These are phyloP conservation scores for Trichoderma asperelloides DNA, from an alignment of 495 filamentous ascomycete genomes.

Conservation along the genomic window DNA sequence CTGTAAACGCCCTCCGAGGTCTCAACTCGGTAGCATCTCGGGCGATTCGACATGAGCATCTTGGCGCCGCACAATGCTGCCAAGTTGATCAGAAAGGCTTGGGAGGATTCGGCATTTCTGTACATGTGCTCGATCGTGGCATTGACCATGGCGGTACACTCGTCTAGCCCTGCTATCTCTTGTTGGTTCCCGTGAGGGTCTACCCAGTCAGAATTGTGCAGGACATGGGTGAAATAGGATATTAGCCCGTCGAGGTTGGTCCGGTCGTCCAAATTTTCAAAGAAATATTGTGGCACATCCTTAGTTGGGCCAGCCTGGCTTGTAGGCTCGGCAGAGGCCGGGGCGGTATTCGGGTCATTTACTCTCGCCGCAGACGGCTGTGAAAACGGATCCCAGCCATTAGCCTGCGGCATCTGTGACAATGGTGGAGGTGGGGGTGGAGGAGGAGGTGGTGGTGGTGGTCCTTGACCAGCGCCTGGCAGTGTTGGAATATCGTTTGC, in stretches of 20 bases:
- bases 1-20: slow-evolving; percentile 25
- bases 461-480: slow-evolving; percentile 20
- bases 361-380: not conserved
- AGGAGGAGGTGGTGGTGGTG: not conserved
- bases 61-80: slow-evolving; percentile 40
- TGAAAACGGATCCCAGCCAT: slow-evolving; percentile 10
- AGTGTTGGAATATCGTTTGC: not conserved
- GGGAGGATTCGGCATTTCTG: slow-evolving; percentile 29
- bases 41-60: slow-evolving; percentile 28
- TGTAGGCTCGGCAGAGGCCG: not conserved
- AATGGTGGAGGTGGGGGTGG: no score
- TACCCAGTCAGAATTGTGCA: slow-evolving; percentile 36
- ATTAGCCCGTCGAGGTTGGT: slow-evolving; percentile 41
- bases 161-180: slow-evolving; percentile 33
- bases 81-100: slow-evolving; percentile 46
- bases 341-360: not conserved
- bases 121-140: slow-evolving; percentile 37
- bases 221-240: slow-evolving; percentile 32
- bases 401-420: not conserved
- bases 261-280: slow-evolving; percentile 27
- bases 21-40: slow-evolving; percentile 31
- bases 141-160: slow-evolving; percentile 36
- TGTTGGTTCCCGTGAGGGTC: slow-evolving; percentile 25
- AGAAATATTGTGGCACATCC: slow-evolving; percentile 12
- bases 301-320: not conserved